Evolutionary conservation across 768 basidiomycete genomes (phyloP), one percentile per base, ranked within the genome.

Genomic region (Xanthoconium purpureum): DNA sequence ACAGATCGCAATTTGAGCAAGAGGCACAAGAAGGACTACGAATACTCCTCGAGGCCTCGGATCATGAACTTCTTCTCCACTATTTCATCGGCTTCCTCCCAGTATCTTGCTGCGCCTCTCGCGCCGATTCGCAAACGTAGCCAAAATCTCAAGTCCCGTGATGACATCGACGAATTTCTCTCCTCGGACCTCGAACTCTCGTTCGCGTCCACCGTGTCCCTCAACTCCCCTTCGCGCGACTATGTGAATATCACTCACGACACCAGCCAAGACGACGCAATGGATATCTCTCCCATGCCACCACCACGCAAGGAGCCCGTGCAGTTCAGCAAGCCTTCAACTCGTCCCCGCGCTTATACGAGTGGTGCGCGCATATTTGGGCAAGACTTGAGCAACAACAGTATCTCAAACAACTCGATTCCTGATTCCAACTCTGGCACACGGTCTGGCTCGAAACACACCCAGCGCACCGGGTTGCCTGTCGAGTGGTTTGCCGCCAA

Each of bases 201-300:
- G 30, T 93, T 93, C 66, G 88, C 88, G 8, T 91, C 89, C 32
- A 89, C 81, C 57, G 85, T 92, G 70, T 93, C 91, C 8, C 74
- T 93, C 46, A 79, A 88, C 65, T 89, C 89, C 29, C 88, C 90
- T 35, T 78, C 84, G 14, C 78, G 73, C 47, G 77, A 81, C 30
- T 66, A 75, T 49, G 63, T 77, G 52, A 70, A 73, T 37, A 73
- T 85, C 47, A 63, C 78, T 8, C 73, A 78, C 32, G 83, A 84
- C 28, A 74, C 71, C 61, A 78, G 75, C 40, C 77, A 77, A 59
- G 74, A 80, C 48, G 78, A 85, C 50, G 81, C 88, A 5, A 92
- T 92, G 91, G 90, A 92, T 65, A 87, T 93, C 46, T 92, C 90
- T 5, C 91, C 91, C 10, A 82, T 80, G 24, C 86, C 72, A 8